These are phyloP conservation scores for Picocystis salinarum DNA, from an alignment of 139 green algal genomes.

Conservation along the genomic window DNA sequence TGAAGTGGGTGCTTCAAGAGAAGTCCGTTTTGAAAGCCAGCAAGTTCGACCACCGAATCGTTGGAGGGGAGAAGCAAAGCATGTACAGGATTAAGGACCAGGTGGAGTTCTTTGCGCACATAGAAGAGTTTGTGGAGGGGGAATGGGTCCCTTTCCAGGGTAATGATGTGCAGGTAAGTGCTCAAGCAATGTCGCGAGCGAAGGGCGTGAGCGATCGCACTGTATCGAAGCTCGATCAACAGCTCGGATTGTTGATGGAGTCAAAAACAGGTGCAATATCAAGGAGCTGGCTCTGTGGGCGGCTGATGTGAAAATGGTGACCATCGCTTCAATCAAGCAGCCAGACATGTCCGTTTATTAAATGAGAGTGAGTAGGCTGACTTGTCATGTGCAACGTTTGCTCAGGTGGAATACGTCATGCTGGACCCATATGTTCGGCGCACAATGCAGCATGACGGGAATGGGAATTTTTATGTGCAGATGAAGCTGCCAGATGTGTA, in stretches of 20 bases:
- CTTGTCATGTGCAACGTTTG: too few species aligned
- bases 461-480: constrained; percentile 21
- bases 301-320: too few species aligned
- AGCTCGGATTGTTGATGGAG: too few species aligned
- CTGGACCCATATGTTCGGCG: constrained; percentile 75
- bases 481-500: constrained; percentile 80
- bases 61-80: constrained; percentile 8
- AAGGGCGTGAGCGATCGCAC: too few species aligned
- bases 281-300: too few species aligned
- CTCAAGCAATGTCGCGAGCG: too few species aligned
- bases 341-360: too few species aligned
- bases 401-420: constrained; percentile 79
- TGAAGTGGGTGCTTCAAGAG: constrained; percentile 58
- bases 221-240: too few species aligned
- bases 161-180: constrained; percentile 73
- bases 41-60: constrained; percentile 11
- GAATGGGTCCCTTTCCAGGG: constrained; percentile 36
- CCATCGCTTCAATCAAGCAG: too few species aligned
- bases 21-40: constrained; percentile 37
- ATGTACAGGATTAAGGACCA: constrained; percentile 42
- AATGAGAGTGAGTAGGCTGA: too few species aligned
- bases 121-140: constrained; percentile 35
- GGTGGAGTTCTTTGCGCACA: constrained; percentile 50
- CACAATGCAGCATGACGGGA: constrained; percentile 36
- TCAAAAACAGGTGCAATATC: neutral